Conservation (phyloP, 805 yeast genomes). For the Lipomyces sp. region DNA sequence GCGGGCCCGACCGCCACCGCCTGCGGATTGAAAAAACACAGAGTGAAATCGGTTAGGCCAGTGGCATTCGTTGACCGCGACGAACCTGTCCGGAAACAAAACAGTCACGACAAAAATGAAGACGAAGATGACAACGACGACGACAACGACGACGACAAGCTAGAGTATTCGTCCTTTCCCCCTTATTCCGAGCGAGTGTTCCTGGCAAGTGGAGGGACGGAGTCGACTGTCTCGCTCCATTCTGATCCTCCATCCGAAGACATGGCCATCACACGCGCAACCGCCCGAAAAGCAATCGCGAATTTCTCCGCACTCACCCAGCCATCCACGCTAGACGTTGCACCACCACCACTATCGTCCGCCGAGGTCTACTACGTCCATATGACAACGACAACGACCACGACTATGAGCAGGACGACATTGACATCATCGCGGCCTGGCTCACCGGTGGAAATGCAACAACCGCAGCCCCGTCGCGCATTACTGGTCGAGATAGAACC, state of each 20-base stretch:
- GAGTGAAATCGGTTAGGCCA: background rate
- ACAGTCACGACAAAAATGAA: no score
- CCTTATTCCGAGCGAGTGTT: constrained; percentile 4
- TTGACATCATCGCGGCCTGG: background rate
- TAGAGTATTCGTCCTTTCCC: constrained; percentile 18
- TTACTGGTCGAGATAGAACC: background rate
- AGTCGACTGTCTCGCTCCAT: background rate
- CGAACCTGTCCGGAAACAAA: background rate
- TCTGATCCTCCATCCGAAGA: background rate
- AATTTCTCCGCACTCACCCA: background rate
- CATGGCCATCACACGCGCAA: background rate
- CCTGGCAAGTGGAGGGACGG: background rate
- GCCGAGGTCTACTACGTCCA: background rate
- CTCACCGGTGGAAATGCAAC: background rate
- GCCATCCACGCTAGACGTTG: background rate
- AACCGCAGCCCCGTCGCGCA: background rate
- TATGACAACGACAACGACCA: no score
- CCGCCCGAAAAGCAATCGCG: background rate
- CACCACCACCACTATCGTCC: background rate
- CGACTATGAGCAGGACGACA: no score
- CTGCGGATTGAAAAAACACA: background rate
- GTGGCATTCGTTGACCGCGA: background rate
- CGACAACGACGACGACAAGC: background rate
- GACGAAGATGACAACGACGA: no score
- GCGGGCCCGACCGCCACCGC: background rate